phyloP scores from a whole-genome alignment of 768 basidiomycete genomes.

The Lyophyllum semitale region DNA sequence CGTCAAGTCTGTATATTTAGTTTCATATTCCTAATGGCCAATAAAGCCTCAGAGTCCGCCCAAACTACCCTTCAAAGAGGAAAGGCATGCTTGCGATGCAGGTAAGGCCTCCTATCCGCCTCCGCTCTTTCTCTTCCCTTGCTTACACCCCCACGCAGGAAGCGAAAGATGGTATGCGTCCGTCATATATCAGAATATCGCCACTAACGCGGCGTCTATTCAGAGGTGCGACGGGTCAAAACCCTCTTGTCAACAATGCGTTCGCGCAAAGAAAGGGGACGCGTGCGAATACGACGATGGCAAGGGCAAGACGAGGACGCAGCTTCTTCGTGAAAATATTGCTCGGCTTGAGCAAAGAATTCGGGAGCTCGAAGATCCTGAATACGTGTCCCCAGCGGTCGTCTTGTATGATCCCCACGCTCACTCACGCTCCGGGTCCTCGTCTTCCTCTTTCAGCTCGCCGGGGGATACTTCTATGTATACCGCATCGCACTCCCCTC shows the following conservation, averaged over 20 bases:
- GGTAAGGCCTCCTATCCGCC: conserved; percentile 38
- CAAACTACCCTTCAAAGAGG: conserved; percentile 61
- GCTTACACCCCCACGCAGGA: conserved; percentile 38
- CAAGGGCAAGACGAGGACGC: conserved; percentile 80
- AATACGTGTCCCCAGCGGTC: conserved; percentile 68
- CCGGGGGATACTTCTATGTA: conserved; percentile 53
- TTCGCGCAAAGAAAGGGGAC: conserved; percentile 74
- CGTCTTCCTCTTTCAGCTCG: conserved; percentile 56
- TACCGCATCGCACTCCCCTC: conserved; percentile 57
- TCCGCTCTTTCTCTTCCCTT: conserved; percentile 12
- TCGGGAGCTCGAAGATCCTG: conserved; percentile 75
- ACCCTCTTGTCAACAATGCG: conserved; percentile 79
- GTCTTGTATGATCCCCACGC: conserved; percentile 70
- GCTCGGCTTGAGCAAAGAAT: conserved; percentile 70
- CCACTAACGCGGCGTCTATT: conserved; percentile 8
- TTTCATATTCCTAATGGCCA: conserved; percentile 48
- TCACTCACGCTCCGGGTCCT: conserved; percentile 53
- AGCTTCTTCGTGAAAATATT: conserved; percentile 77
- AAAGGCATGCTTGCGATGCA: conserved; percentile 74
- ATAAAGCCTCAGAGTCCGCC: conserved; percentile 42
- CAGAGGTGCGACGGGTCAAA: conserved; percentile 80
- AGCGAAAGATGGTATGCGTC: conserved; percentile 64
- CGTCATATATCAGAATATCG: not conserved
- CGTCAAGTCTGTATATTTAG: conserved; percentile 31
- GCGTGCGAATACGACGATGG: conserved; percentile 83